phyloP scores from a whole-genome alignment of 805 yeast species.

The Candida michaelii region DNA sequence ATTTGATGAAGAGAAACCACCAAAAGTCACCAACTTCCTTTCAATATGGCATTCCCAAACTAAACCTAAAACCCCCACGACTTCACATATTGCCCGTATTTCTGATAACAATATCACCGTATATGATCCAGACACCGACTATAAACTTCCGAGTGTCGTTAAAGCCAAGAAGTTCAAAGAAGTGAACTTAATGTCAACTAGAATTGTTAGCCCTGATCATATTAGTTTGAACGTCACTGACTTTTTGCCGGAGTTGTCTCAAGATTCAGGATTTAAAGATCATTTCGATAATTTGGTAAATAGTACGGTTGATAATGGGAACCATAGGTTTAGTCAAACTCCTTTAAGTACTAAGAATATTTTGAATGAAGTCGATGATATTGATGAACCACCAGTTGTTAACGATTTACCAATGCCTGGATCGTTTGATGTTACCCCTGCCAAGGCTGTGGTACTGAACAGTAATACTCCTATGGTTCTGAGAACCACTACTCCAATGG shows the following conservation, averaged over 20 bases:
- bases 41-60: conserved; percentile 46
- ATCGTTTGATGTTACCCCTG: background rate
- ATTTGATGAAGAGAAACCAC: conserved; percentile 29
- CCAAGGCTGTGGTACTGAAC: background rate
- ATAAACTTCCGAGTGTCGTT: conserved; percentile 28
- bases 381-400: conserved; percentile 6
- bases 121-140: conserved; percentile 14
- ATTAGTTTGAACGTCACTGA: conserved; percentile 42
- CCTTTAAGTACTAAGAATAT: conserved; percentile 31
- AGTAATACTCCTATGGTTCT: background rate
- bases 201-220: conserved; percentile 42
- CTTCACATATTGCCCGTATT: conserved; percentile 1
- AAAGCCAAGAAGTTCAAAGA: conserved; percentile 36
- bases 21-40: conserved; percentile 27
- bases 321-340: conserved; percentile 23
- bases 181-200: conserved; percentile 42
- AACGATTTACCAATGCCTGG: background rate
- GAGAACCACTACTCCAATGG: background rate
- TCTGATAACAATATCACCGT: conserved; percentile 17
- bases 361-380: conserved; percentile 23
- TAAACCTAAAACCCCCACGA: conserved; percentile 14
- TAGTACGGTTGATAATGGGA: conserved; percentile 15
- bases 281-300: conserved; percentile 33
- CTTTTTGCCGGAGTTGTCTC: conserved; percentile 47
- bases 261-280: conserved; percentile 48